phyloP scores from a whole-genome alignment of 73 alveolate genomes.

The Paramecium pentaurelia region DNA sequence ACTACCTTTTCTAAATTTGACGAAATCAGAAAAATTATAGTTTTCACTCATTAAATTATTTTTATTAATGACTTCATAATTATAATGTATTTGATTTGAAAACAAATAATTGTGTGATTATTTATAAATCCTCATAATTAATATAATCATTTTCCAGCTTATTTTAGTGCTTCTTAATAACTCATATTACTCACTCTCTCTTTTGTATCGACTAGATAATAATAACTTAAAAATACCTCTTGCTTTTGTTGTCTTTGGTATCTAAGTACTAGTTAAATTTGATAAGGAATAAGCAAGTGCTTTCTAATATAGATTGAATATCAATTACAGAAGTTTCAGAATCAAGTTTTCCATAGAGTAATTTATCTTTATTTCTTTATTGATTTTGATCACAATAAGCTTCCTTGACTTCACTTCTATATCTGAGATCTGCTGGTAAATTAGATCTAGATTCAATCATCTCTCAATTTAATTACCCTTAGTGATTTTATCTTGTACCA shows the following conservation, averaged over 20 bases:
- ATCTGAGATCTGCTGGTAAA: constrained; percentile 58
- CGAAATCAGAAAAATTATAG: constrained; percentile 35
- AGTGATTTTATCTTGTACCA: constrained; percentile 42
- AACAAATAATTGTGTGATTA: neutral
- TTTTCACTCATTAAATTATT: constrained; percentile 12
- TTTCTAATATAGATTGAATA: neutral
- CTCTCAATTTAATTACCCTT: neutral
- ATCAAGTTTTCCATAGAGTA: constrained; percentile 1
- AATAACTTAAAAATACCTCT: neutral
- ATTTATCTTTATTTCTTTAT: neutral
- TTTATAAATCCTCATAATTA: neutral
- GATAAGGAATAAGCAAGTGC: neutral
- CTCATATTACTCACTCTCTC: neutral
- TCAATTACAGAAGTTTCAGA: neutral
- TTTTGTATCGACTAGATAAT: neutral
- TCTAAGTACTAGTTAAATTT: neutral
- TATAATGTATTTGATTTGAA: neutral
- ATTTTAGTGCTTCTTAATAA: neutral
- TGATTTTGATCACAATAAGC: constrained; percentile 50
- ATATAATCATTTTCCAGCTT: neutral
- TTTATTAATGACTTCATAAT: neutral
- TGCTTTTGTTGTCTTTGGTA: neutral
- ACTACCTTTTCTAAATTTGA: neutral
- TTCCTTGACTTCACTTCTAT: constrained; percentile 44
- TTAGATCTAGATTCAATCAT: constrained; percentile 15